These are phyloP conservation scores for Inga oerstediana DNA, from an alignment of 306 rosid species.

Conservation along the genomic window DNA sequence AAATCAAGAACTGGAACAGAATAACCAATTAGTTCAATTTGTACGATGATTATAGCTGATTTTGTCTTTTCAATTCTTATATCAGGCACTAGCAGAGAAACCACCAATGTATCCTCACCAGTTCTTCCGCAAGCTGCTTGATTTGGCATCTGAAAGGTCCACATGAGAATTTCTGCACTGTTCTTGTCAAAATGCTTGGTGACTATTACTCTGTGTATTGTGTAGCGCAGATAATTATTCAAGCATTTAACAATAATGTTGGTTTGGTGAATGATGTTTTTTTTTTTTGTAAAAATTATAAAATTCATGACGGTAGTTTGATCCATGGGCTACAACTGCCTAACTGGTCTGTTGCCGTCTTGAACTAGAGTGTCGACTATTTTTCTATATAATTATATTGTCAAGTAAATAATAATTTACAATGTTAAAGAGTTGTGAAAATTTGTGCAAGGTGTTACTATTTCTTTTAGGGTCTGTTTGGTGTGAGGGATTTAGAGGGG, in stretches of 20 bases:
- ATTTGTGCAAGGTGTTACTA: neutral
- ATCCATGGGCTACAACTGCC: neutral
- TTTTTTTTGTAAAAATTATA: neutral
- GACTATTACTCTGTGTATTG: neutral
- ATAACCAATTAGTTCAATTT: slow-evolving; percentile 4
- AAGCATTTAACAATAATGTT: neutral
- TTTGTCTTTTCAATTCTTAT: slow-evolving; percentile 31
- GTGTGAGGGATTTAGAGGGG: no score
- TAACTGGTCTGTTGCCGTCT: neutral
- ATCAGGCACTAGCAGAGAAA: slow-evolving; percentile 85
- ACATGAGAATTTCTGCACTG: neutral
- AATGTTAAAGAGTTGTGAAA: neutral
- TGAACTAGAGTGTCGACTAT: neutral
- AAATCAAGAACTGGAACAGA: slow-evolving; percentile 3
- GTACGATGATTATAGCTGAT: slow-evolving; percentile 29
- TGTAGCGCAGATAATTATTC: slow-evolving; percentile 8
- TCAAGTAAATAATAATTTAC: neutral
- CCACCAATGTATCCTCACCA: slow-evolving; percentile 88
- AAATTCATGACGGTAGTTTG: neutral
- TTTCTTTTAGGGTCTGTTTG: no score
- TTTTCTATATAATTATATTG: neutral
- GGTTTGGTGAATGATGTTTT: neutral
- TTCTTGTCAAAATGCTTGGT: slow-evolving; percentile 19
- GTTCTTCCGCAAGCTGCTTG: slow-evolving; percentile 81
- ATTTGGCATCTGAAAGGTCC: slow-evolving; percentile 76